Evolutionary conservation across 768 basidiomycete genomes (phyloP), one percentile per base, ranked within the genome.

Genomic region (Gyrodon lividus): DNA sequence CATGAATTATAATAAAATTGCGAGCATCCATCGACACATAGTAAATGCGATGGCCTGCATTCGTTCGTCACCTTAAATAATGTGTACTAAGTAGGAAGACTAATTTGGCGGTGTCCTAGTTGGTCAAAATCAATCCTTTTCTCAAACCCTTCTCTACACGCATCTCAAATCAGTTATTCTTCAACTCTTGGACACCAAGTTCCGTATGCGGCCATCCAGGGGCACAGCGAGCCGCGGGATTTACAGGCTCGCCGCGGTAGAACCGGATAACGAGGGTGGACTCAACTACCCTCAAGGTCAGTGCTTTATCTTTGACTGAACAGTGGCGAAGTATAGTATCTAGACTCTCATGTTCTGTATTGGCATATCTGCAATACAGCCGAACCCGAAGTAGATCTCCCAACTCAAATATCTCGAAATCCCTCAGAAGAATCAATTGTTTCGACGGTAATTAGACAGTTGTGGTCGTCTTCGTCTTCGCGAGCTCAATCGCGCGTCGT

Each of bases 401-500:
- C 40, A 23, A 14, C 9, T 41, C 40, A 14, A 23, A 13, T 41
- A 7, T 44, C 43, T 44, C 24, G 52, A 19, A 28, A 33, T 30
- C n/a, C 52, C 39, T 51, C 49, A 16, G 19, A 12, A 14, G 35
- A 54, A 37, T 54, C 50, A 5, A 16, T 54, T 20, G 19, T 24
- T 14, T 52, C 50, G 31, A 51, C 50, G 9, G 50, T 54, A 16
- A 52, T 39, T 50, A 17, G 13, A 33, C 34, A 23, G 31, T 9
- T 14, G 4, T 5, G 13, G 10, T 24, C 6, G 23, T n/a, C 23
- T 10, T n/a, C 19, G 1, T 10, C 12, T 22, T 12, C 16, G 24
- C 10, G 12, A 14, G 17, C 20, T 39, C 4, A 41, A 39, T 37
- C 19, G 22, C 22, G 10, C 16, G 20, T 30, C 19, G 20, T 30